Evolutionary conservation across 1,139 yeast genomes (phyloP).

Genomic region (Blastobotrys aristatus): DNA sequence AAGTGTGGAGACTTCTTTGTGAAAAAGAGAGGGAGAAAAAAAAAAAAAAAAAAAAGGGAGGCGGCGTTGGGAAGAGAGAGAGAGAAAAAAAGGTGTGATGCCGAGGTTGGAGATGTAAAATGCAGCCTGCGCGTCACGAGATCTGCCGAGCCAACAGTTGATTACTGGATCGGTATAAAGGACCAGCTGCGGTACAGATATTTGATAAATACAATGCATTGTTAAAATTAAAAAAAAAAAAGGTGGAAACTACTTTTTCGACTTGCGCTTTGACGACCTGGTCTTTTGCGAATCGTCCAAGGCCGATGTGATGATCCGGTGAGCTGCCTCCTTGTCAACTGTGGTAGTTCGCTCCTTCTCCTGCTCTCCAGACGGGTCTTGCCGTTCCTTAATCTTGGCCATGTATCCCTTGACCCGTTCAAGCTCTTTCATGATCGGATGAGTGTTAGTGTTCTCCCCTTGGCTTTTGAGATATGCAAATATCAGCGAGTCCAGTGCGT

Average conservation of each 20-base stretch:
- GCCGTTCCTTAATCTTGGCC: constrained; percentile 51
- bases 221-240: not conserved
- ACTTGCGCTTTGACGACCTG: not conserved
- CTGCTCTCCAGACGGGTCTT: constrained; percentile 18
- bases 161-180: no score
- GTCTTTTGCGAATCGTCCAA: no score
- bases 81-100: not conserved
- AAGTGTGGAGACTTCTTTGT: not conserved
- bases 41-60: not conserved
- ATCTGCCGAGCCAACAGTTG: no score
- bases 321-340: constrained; percentile 39
- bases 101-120: not conserved
- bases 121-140: not conserved
- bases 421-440: constrained; percentile 66
- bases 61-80: not conserved
- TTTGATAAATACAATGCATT: not conserved
- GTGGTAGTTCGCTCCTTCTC: constrained; percentile 2
- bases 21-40: not conserved
- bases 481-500: constrained; percentile 40
- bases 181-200: not conserved
- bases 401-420: constrained; percentile 65
- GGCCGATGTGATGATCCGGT: constrained; percentile 45
- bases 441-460: constrained; percentile 55
- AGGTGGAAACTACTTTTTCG: constrained; percentile 4
- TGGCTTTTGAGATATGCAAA: constrained; percentile 54